Base-by-base conservation (phyloP, 371 early-diverging fungal genomes). In the Mucor racemosus region DNA sequence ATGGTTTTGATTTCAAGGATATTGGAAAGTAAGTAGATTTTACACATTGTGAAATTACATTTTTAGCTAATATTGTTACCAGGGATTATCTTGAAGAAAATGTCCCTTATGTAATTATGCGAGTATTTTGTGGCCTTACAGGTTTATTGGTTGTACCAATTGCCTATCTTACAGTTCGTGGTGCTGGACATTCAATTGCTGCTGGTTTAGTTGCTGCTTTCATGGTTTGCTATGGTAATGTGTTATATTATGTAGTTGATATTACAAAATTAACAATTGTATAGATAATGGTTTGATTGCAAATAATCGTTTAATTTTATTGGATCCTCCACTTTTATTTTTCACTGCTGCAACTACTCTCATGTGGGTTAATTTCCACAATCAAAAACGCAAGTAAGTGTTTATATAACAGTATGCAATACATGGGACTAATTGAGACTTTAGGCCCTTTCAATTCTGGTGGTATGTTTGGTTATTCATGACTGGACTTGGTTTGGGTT, bases 1-100 rank as follows among this genome's bases (percentile, higher is more conserved):
- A 96, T 74, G 95, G 96, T 10, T 97, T 95, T 79, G 88, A 93
- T 65, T 98, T 98, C 73, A 93, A 92, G 62, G 88, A 91, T 63
- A 97, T 97, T 81, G 97, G 96, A 66, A 78, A 86, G 88, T 84
- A 85, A 87, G 86, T 48, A 3, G 14, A 9, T 8, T 15, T 26
- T 34, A 5, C 10, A 26, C n/a, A 17, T 34, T 19, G 31, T 11
- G 14, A 31, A 31, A n/a, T 38, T 1, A 17, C 19, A 36, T 26
- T 56, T 36, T 10, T 17, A 11, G 8, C 17, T 17, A 11, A 40
- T 34, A 56, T 26, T 26, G 3, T 26, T 26, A 34, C 11, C 34
- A 81, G 82, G 41, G 82, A 82, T 59, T 82, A 82, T 55, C 56
- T 79, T 26, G 78, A 72, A 38, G 71, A 76, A 5, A 74, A 75